Conservation (phyloP, 495 filamentous ascomycete species). For the Hyaloscypha bicolor region DNA sequence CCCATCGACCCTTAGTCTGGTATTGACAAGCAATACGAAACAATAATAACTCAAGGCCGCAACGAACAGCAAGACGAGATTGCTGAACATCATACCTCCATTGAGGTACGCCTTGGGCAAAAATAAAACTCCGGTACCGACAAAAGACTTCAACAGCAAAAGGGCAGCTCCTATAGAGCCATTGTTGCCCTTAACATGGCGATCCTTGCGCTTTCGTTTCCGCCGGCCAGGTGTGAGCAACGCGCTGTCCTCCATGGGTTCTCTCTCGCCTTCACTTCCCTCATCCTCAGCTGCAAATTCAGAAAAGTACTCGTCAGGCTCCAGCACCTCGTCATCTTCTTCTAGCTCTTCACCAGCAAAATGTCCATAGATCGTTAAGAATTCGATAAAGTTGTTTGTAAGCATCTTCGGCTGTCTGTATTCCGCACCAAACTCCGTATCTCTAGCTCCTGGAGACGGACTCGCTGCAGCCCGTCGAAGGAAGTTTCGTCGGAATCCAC, state of each 20-base stretch:
- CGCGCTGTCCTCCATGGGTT: slow-evolving; percentile 79
- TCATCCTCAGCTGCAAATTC: slow-evolving; percentile 39
- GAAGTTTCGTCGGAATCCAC: slow-evolving; percentile 90
- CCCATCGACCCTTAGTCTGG: slow-evolving; percentile 78
- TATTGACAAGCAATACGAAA: slow-evolving; percentile 89
- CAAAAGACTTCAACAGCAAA: slow-evolving; percentile 92
- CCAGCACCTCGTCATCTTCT: slow-evolving; percentile 88
- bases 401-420: slow-evolving; percentile 64
- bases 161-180: slow-evolving; percentile 73
- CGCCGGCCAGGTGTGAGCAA: slow-evolving; percentile 73
- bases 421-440: slow-evolving; percentile 44
- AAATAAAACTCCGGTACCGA: slow-evolving; percentile 97
- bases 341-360: slow-evolving; percentile 96
- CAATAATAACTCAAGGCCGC: slow-evolving; percentile 90
- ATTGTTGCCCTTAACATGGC: slow-evolving; percentile 70
- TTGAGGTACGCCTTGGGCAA: slow-evolving; percentile 90
- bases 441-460: slow-evolving; percentile 44
- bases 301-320: slow-evolving; percentile 78
- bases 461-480: slow-evolving; percentile 69
- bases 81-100: slow-evolving; percentile 96
- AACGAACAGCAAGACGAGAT: slow-evolving; percentile 80
- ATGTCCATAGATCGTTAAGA: slow-evolving; percentile 91
- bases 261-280: slow-evolving; percentile 63
- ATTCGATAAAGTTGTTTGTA: slow-evolving; percentile 92
- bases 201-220: slow-evolving; percentile 70